Percentiles rank a stretch among this genome's conserved stretches.
Evolutionary conservation across 805 yeast genomes (phyloP).

Genomic region (Candida silvatica): DNA sequence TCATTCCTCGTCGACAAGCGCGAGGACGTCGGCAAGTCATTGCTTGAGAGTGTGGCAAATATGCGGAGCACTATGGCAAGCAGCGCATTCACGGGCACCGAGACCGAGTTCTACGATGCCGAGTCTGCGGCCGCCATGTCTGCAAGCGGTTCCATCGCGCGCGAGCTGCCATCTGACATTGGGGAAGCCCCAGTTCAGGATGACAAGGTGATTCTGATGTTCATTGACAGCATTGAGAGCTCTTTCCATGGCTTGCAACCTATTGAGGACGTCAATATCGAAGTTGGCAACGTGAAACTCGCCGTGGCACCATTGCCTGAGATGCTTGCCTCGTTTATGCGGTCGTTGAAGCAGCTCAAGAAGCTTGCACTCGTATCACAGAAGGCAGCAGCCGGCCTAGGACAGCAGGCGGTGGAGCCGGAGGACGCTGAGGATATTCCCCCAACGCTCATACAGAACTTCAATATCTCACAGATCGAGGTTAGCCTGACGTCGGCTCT

Average conservation of each 20-base stretch:
- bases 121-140: constrained; percentile 6
- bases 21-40: constrained; percentile 23
- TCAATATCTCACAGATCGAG: constrained; percentile 29
- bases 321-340: constrained; percentile 27
- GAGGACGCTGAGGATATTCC: too few species aligned
- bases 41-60: constrained; percentile 51
- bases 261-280: constrained; percentile 28
- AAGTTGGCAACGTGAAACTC: constrained; percentile 31
- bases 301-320: constrained; percentile 37
- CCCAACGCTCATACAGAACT: too few species aligned
- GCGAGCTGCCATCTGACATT: too few species aligned
- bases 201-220: constrained; percentile 11
- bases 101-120: constrained; percentile 37
- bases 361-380: constrained; percentile 6
- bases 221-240: constrained; percentile 29
- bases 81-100: constrained; percentile 78
- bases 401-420: too few species aligned
- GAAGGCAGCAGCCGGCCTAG: not conserved
- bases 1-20: constrained; percentile 23
- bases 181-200: constrained; percentile 1
- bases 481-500: constrained; percentile 42
- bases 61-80: constrained; percentile 52
- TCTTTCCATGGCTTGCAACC: constrained; percentile 39
- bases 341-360: constrained; percentile 27
- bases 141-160: too few species aligned